Evolutionary conservation across 148 eudicot species (phyloP), one percentile per base, ranked within the genome.

Genomic region (Camellia granthamiana): DNA sequence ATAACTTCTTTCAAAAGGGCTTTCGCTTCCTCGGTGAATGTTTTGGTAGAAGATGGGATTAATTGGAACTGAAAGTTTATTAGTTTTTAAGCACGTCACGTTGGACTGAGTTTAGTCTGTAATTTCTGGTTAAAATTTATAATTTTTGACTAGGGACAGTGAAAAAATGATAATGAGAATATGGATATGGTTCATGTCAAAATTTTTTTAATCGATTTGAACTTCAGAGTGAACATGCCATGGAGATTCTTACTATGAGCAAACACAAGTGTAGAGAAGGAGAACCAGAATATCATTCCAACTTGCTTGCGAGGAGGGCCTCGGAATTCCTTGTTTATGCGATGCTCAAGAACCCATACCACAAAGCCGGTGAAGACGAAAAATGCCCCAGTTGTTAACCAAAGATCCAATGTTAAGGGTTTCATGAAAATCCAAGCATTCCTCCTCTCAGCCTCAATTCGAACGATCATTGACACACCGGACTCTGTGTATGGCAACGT

Each of bases 341-440:
- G 89, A 80, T 92, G 96, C 78, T 92, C 98, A 43, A 92, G 87
- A 12, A 90, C 85, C 96, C 94, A 90, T 62, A 94, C 88, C 1
- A 91, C 91, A 54, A 92, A 86, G n/a, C 93, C 94, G 5, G 86
- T 88, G 88, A 84, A 91, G 42, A 94, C 23, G 73, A 89, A 90
- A 72, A 90, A 90, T 30, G 82, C 78, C 3, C 86, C 88, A 30
- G 77, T 87, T 62, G 90, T 88, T 73, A 88, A 66, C 98, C 98
- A 94, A 14, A 94, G 83, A 58, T 88, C 92, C 82, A 55, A 81
- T 3, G 88, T 81, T 42, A 92, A 79, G 6, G 98, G 98, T 76
- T 86, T 90, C 79, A 90, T 78, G 84, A 91, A 94, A 8, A 90
- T 88, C 98, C 96, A 92, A 0, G 90, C 88, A 23, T 88, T 87